phyloP scores from a whole-genome alignment of 805 yeast species.

The Lipomyces anomalus region DNA sequence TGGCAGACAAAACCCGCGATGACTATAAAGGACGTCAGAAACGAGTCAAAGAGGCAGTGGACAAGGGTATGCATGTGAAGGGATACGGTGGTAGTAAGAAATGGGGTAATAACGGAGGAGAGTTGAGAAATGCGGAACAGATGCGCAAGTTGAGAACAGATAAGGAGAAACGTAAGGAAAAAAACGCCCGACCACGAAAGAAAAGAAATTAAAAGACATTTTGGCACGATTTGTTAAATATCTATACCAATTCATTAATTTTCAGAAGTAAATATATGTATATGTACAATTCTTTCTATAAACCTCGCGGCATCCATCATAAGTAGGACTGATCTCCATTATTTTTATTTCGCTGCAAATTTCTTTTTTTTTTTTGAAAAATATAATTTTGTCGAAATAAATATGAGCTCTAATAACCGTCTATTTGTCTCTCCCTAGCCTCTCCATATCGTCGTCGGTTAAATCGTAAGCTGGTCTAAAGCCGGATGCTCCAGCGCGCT shows the following conservation, averaged over 20 bases:
- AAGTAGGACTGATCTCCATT: no score
- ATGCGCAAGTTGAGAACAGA: conserved; percentile 70
- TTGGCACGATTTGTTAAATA: no score
- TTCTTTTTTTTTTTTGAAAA: background rate
- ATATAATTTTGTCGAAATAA: no score
- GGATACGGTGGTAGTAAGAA: conserved; percentile 46
- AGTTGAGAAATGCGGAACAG: conserved; percentile 62
- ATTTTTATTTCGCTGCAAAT: no score
- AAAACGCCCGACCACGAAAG: conserved; percentile 74
- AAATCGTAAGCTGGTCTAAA: conserved; percentile 45
- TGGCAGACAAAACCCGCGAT: conserved; percentile 88
- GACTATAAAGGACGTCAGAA: conserved; percentile 77
- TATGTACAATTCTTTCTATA: no score
- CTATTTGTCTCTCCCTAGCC: conserved; percentile 39
- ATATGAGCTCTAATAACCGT: no score
- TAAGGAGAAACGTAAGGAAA: conserved; percentile 68
- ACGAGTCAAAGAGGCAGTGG: conserved; percentile 74
- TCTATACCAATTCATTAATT: no score
- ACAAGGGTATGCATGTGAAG: conserved; percentile 64
- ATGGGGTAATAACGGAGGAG: conserved; percentile 39
- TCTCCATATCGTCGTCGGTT: conserved; percentile 53
- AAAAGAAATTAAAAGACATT: no score
- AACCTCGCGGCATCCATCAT: no score
- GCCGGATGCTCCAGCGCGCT: conserved; percentile 43
- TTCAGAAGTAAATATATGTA: no score